Evolutionary conservation across 2,329 filamentous ascomycete species (phyloP), one percentile per base, ranked within the genome.

Genomic region (Leptodontidium sp.): DNA sequence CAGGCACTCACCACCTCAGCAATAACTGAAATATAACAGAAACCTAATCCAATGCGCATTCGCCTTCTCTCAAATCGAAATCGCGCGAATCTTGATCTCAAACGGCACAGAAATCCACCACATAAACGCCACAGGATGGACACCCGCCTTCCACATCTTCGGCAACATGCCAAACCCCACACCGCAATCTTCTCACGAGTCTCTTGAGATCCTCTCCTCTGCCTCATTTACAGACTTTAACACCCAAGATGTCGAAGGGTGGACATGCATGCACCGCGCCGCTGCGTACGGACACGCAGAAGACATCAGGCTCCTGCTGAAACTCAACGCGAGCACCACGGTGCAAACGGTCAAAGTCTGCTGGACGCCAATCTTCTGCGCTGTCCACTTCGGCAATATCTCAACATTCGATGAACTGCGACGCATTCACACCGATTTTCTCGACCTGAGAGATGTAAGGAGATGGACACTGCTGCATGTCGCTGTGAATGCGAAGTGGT

Each of bases 211-310:
- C 3, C 32, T 68, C 0, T 64, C 61, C 6, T 35, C 40, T 2
- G n/a, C n/a, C 7, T 53, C 32, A 6, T 68, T 68, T n/a, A n/a
- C 32, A 1, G 62, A 65, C 7, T 68, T 65, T 29, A 15, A 68
- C 49, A 38, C 38, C 15, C 62, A 65, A 47, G 67, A 68, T 43
- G 9, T 2, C 1, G 53, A 53, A 1, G 61, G 66, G 15, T 65
- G 61, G 61, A 61, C 62, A 12, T 38, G 32, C 40, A 40, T 65
- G 61, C 61, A 65, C 45, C 53, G 66, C 29, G 66, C 66, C 2
- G 53, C 55, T 2, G 66, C 57, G 15, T 68, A 61, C 38, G 67
- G 63, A 11, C 49, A 6, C 9, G 53, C 67, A 6, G 40, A 15
- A 2, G 55, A 68, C 21, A 58, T 68, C 15, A 24, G 24, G 5